phyloP scores from a whole-genome alignment of 805 yeast genomes.

The Grigorovia jiainica region DNA sequence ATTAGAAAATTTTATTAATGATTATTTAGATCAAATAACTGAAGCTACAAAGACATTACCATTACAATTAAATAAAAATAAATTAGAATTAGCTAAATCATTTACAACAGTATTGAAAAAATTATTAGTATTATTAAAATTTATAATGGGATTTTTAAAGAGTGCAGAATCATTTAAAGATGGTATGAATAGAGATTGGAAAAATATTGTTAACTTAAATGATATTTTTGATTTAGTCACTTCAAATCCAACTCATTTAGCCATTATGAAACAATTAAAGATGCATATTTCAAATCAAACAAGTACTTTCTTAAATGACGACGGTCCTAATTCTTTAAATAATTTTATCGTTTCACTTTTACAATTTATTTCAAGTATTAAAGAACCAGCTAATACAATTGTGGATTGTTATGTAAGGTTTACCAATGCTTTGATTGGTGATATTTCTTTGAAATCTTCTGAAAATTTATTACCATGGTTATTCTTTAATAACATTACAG shows the following conservation, averaged over 20 bases:
- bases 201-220: conserved; percentile 33
- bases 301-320: conserved; percentile 3
- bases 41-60: conserved; percentile 40
- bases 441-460: conserved; percentile 13
- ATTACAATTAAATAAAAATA: conserved; percentile 35
- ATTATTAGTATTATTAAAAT: conserved; percentile 45
- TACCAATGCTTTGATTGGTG: conserved; percentile 21
- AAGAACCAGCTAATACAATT: conserved; percentile 12
- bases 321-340: conserved; percentile 1
- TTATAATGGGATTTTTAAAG: conserved; percentile 38
- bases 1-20: conserved; percentile 43
- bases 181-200: conserved; percentile 53
- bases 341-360: conserved; percentile 6
- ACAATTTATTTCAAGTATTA: conserved; percentile 10
- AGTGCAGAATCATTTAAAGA: conserved; percentile 38
- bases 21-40: conserved; percentile 38
- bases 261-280: conserved; percentile 10
- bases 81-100: conserved; percentile 42
- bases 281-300: conserved; percentile 8
- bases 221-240: conserved; percentile 16
- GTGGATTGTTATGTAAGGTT: conserved; percentile 18
- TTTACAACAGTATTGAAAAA: conserved; percentile 47
- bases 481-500: conserved; percentile 11
- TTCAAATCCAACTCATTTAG: conserved; percentile 10
- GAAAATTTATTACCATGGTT: conserved; percentile 15